Evolutionary conservation across 2,329 filamentous ascomycete genomes (phyloP).

Genomic region (Alternaria incomplexa): DNA sequence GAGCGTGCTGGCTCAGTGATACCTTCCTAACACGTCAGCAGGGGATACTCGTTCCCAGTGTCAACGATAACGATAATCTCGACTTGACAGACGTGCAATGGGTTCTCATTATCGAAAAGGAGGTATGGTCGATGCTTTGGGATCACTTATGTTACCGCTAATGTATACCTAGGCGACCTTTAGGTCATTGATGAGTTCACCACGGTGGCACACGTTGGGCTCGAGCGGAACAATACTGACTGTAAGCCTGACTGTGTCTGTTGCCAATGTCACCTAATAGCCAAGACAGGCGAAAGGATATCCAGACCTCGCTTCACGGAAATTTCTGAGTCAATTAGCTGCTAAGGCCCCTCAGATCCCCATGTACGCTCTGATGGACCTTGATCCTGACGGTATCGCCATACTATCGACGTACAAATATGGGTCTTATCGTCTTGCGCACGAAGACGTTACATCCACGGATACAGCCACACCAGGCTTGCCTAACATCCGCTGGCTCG

Average conservation of each 20-base stretch:
- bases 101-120: conserved; percentile 81
- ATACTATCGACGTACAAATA: conserved; percentile 77
- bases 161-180: conserved; percentile 69
- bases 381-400: conserved; percentile 75
- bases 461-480: conserved; percentile 43
- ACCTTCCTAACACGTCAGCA: conserved; percentile 39
- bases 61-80: conserved; percentile 58
- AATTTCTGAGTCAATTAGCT: conserved; percentile 62
- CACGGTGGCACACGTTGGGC: conserved; percentile 59
- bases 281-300: conserved; percentile 76
- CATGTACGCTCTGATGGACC: conserved; percentile 72
- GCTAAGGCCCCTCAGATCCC: conserved; percentile 50
- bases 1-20: not conserved
- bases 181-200: conserved; percentile 65
- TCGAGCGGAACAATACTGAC: conserved; percentile 72
- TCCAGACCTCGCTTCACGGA: conserved; percentile 74
- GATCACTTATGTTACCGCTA: conserved; percentile 12
- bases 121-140: conserved; percentile 55
- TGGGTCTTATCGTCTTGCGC: conserved; percentile 67
- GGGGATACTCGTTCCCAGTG: conserved; percentile 67
- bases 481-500: conserved; percentile 68
- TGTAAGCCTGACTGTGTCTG: conserved; percentile 49
- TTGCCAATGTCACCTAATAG: conserved; percentile 9
- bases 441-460: conserved; percentile 61
- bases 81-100: conserved; percentile 61